Conservation (phyloP, 1,284 basidiomycete genomes). For the Cronartium quercuum region DNA sequence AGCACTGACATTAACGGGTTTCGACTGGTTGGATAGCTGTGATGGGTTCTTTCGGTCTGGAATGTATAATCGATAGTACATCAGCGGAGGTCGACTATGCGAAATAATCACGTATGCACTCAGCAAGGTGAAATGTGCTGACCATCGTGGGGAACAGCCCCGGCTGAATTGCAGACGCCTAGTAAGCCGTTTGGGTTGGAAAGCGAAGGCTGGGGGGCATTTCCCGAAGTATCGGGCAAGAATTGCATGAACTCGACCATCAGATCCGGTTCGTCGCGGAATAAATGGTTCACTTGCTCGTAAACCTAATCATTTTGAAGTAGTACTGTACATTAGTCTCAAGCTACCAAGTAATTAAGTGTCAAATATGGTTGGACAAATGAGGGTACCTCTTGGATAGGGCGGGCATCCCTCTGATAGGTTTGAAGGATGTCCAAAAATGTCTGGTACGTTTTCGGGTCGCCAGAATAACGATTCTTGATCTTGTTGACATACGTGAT, state of each 20-base stretch:
- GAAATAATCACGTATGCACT: too few relatives aligned
- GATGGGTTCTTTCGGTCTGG: background rate
- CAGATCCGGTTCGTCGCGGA: conserved; percentile 86
- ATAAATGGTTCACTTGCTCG: conserved; percentile 82
- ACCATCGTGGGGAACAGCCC: background rate
- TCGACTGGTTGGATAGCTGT: background rate
- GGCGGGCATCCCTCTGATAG: conserved; percentile 88
- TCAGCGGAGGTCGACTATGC: too few relatives aligned
- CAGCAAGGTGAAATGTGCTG: background rate
- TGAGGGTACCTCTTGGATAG: conserved; percentile 68
- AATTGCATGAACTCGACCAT: conserved; percentile 95
- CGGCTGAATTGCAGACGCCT: background rate
- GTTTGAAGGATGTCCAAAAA: conserved; percentile 97
- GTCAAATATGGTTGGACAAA: conserved; percentile 47
- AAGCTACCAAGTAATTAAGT: conserved; percentile 7
- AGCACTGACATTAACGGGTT: background rate
- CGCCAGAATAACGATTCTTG: conserved; percentile 85
- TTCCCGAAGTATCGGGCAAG: conserved; percentile 62
- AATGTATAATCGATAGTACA: background rate
- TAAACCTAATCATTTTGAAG: conserved; percentile 64
- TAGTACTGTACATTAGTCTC: conserved; percentile 22
- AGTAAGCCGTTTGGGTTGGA: conserved; percentile 9
- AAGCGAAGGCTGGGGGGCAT: conserved; percentile 5
- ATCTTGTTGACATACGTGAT: conserved; percentile 99
- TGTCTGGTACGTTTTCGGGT: conserved; percentile 92